Evolutionary conservation across 2,329 filamentous ascomycete species (phyloP), one percentile per base, ranked within the genome.

Genomic region (Clathrospora elynae): DNA sequence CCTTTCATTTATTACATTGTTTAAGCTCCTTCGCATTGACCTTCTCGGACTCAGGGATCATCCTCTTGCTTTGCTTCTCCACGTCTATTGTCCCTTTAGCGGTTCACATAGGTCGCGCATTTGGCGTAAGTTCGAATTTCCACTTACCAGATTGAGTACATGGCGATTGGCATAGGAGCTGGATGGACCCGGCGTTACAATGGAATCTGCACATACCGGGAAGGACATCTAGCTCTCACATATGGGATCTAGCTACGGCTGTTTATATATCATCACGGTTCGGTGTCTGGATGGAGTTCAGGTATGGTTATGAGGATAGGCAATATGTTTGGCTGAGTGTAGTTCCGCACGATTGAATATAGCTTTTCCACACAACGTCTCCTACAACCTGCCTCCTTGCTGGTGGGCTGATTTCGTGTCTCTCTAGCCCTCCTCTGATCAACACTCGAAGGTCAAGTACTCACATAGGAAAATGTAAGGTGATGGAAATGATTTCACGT

Each of bases 201-300:
- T 22, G 16, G 16, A n/a, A 10, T 18, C 31, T 38, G 29, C 17
- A 34, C 31, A 35, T 35, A 11, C 26, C 22, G 18, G 28, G 28
- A 37, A 30, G 43, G 43, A 46, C 33, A 46, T 46, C 28, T 46
- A 37, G n/a, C 43, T 40, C 31, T 39, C 30, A 44, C 16, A 30
- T 45, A 46, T 19, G 13, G 39, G 23, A 42, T 42, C 25, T 42
- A 17, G 19, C 14, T 25, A 13, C 19, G 7, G 14, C 30, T 16
- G 20, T 34, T 22, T 34, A 20, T 34, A 34, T 16, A 34, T 22
- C 11, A 35, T 35, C 17, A 17, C 19, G 9, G 32, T 26, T 22
- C 31, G 25, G 19, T 17, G 18, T n/a, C n/a, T n/a, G n/a, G n/a
- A n/a, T 10, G 32, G 28, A 19, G 22, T 32, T 34, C 20, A 11